Percentiles rank a stretch among this genome's conserved stretches.
These are phyloP conservation scores for Mycena polygramma DNA, from an alignment of 768 basidiomycete genomes.

Conservation along the genomic window DNA sequence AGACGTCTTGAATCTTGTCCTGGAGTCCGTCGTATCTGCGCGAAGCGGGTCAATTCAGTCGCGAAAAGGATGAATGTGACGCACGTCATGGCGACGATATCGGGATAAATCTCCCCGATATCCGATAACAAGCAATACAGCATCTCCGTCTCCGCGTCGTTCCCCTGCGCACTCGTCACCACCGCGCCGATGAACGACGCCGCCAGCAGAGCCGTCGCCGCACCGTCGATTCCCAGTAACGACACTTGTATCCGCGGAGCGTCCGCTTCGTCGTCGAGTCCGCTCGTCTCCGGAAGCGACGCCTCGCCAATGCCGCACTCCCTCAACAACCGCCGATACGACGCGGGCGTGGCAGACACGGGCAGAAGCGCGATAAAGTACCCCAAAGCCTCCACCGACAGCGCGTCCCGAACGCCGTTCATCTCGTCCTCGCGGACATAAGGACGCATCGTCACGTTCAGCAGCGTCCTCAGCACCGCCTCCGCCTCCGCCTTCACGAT, in stretches of 20 bases:
- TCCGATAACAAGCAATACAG: conserved; percentile 83
- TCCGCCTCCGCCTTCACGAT: conserved; percentile 73
- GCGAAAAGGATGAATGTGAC: conserved; percentile 47
- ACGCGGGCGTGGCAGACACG: conserved; percentile 66
- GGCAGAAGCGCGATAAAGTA: conserved; percentile 87
- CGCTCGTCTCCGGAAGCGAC: conserved; percentile 51
- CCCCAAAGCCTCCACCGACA: conserved; percentile 73
- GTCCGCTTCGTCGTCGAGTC: conserved; percentile 55
- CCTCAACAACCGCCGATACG: conserved; percentile 72
- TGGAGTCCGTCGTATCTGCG: conserved; percentile 81
- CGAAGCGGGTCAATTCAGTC: conserved; percentile 19
- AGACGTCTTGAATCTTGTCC: conserved; percentile 79
- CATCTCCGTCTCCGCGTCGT: conserved; percentile 86
- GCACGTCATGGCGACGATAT: conserved; percentile 79
- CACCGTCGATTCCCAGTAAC: conserved; percentile 74
- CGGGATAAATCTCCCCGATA: conserved; percentile 75
- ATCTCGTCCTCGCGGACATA: conserved; percentile 45
- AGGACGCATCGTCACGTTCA: conserved; percentile 70
- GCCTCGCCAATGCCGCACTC: conserved; percentile 71
- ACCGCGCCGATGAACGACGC: conserved; percentile 84
- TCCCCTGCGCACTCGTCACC: conserved; percentile 79
- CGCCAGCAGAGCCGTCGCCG: conserved; percentile 75
- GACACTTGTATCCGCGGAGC: conserved; percentile 68
- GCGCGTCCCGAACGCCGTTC: conserved; percentile 56
- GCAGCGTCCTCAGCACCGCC: conserved; percentile 70